Evolutionary conservation across 2,329 filamentous ascomycete species (phyloP).

Genomic region (Colletotrichum musae): DNA sequence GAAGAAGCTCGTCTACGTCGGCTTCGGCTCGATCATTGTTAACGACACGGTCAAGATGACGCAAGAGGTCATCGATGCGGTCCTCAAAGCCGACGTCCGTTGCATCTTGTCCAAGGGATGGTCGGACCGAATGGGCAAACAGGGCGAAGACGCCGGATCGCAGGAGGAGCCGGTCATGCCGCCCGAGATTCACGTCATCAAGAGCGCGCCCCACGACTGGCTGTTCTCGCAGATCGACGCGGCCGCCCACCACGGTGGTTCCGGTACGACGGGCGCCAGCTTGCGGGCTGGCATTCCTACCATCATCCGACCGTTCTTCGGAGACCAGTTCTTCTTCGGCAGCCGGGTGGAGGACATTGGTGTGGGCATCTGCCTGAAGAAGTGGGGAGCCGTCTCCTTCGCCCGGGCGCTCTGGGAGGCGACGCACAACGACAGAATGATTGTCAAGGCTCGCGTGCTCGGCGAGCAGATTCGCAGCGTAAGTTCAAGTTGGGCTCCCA

Average conservation of each 20-base stretch:
- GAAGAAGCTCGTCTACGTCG: slow-evolving; percentile 96
- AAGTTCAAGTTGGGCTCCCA: slow-evolving; percentile 52
- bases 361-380: slow-evolving; percentile 90
- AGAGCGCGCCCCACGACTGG: slow-evolving; percentile 96
- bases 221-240: slow-evolving; percentile 95
- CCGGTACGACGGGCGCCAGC: slow-evolving; percentile 94
- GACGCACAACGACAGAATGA: slow-evolving; percentile 92
- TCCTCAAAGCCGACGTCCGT: slow-evolving; percentile 90
- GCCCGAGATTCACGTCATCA: slow-evolving; percentile 87
- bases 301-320: slow-evolving; percentile 96
- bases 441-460: slow-evolving; percentile 83
- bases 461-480: slow-evolving; percentile 91
- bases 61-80: slow-evolving; percentile 91
- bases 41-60: slow-evolving; percentile 91
- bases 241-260: slow-evolving; percentile 93
- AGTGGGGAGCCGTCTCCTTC: slow-evolving; percentile 89
- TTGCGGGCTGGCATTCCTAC: slow-evolving; percentile 92
- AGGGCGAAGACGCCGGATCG: slow-evolving; percentile 55
- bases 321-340: slow-evolving; percentile 98
- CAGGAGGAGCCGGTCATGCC: slow-evolving; percentile 78
- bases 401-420: slow-evolving; percentile 91
- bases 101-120: slow-evolving; percentile 97
- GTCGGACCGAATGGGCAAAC: slow-evolving; percentile 79
- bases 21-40: slow-evolving; percentile 96
- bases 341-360: slow-evolving; percentile 91